Conservation (phyloP, 164 flowering plant species). For the Echeveria elegans region DNA sequence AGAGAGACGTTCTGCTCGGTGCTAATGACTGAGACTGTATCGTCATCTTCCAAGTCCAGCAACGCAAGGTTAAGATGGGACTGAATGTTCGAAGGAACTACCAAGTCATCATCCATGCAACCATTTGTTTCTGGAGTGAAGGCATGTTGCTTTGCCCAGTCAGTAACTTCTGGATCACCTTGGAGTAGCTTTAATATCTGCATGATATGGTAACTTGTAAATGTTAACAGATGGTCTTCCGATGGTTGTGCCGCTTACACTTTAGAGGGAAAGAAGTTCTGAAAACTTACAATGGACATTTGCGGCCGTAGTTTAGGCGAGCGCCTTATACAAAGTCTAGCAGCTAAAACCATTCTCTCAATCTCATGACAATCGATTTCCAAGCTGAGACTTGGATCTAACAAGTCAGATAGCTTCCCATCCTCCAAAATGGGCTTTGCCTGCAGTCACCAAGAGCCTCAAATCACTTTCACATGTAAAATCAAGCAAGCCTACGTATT, state of each 20-base stretch:
- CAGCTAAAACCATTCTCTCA: conserved; percentile 73
- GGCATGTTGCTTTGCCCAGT: conserved; percentile 67
- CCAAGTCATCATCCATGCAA: conserved; percentile 37
- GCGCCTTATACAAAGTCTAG: conserved; percentile 66
- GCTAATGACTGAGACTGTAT: conserved; percentile 59
- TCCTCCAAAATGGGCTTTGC: conserved; percentile 63
- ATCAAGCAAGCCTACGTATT: not conserved
- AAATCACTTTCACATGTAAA: not conserved
- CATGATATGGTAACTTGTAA: not conserved
- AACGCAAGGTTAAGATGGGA: conserved; percentile 80
- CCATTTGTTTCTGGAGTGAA: conserved; percentile 40
- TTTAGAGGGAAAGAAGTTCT: not conserved
- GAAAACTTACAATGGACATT: conserved; percentile 26
- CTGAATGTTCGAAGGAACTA: conserved; percentile 39
- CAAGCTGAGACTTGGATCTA: conserved; percentile 57
- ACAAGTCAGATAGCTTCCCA: conserved; percentile 44
- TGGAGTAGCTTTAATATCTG: conserved; percentile 80
- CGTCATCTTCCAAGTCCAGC: conserved; percentile 79
- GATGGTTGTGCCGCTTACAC: not conserved
- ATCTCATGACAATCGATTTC: conserved; percentile 47
- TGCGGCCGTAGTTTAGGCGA: conserved; percentile 67
- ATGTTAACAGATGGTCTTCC: not conserved
- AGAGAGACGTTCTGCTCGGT: conserved; percentile 47
- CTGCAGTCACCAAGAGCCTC: conserved; percentile 25
- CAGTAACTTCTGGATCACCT: conserved; percentile 63